Conservation (phyloP, 768 basidiomycete species). For the Boletellus ananas region DNA sequence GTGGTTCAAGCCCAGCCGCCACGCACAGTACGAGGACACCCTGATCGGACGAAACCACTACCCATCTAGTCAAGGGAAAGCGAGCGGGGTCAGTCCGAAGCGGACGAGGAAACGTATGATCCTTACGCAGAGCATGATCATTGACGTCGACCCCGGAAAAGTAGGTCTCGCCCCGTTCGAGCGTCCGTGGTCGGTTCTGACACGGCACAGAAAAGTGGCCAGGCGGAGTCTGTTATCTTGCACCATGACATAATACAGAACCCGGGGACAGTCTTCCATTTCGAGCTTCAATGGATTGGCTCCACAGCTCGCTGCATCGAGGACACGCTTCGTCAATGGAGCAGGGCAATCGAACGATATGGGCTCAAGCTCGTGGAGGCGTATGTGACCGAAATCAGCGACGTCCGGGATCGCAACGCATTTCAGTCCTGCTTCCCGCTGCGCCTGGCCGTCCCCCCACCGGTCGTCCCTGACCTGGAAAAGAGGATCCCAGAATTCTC, state of each 20-base stretch:
- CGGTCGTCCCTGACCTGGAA: constrained; percentile 62
- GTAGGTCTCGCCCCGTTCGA: constrained; percentile 33
- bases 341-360: constrained; percentile 77
- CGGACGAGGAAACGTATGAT: constrained; percentile 59
- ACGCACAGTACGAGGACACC: constrained; percentile 42
- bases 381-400: constrained; percentile 87
- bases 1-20: constrained; percentile 62
- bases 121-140: constrained; percentile 85
- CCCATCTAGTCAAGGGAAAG: constrained; percentile 35
- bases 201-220: constrained; percentile 65
- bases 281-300: constrained; percentile 96
- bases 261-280: constrained; percentile 91
- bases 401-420: constrained; percentile 79
- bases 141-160: constrained; percentile 80
- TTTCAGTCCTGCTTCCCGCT: constrained; percentile 91
- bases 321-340: constrained; percentile 80
- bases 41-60: constrained; percentile 32
- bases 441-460: constrained; percentile 71
- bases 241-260: constrained; percentile 97
- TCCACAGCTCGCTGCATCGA: constrained; percentile 90
- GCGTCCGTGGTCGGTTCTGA: constrained; percentile 9
- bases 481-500: constrained; percentile 64
- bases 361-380: constrained; percentile 92
- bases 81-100: constrained; percentile 38
- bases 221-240: constrained; percentile 82